A percentile compares a stretch with the other conserved stretches of the same genome.
Evolutionary conservation across 2,329 filamentous ascomycete species (phyloP).

Genomic region (Penicillium freii): DNA sequence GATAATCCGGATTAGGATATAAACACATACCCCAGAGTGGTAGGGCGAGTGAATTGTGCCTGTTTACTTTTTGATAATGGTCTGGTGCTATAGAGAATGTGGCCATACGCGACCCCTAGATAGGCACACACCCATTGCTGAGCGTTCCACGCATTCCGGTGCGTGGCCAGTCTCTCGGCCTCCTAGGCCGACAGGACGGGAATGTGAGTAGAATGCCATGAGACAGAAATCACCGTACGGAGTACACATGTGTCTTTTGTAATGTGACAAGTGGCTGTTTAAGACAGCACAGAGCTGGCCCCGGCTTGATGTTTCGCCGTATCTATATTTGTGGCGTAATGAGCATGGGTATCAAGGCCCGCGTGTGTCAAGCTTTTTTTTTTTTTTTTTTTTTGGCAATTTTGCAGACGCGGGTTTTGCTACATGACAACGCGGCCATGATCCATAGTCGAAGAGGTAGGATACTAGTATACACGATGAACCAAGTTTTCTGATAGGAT

Average conservation of each 20-base stretch:
- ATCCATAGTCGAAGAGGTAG: background rate
- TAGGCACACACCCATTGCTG: background rate
- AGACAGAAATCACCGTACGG: background rate
- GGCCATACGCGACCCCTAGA: constrained; percentile 13
- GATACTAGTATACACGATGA: background rate
- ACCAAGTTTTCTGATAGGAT: background rate
- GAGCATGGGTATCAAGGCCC: background rate
- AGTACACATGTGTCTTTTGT: background rate
- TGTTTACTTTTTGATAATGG: background rate
- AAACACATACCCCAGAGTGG: constrained; percentile 3
- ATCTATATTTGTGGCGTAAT: constrained; percentile 17
- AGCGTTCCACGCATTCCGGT: constrained; percentile 14
- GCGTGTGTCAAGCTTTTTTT: background rate
- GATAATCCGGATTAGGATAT: background rate
- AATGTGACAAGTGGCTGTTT: background rate
- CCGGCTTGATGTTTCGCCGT: constrained; percentile 10
- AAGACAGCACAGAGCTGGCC: background rate
- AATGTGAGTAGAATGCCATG: constrained; percentile 16
- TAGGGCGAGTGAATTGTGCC: background rate
- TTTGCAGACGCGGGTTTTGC: background rate
- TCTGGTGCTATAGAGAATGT: constrained; percentile 15
- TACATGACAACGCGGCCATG: background rate
- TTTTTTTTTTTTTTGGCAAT: no score
- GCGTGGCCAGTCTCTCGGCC: background rate
- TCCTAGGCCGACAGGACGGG: background rate